Percentiles rank a stretch among this genome's conserved stretches.
These are phyloP conservation scores for Capsicum chinense DNA, from an alignment of 257 asterid species.

Conservation along the genomic window DNA sequence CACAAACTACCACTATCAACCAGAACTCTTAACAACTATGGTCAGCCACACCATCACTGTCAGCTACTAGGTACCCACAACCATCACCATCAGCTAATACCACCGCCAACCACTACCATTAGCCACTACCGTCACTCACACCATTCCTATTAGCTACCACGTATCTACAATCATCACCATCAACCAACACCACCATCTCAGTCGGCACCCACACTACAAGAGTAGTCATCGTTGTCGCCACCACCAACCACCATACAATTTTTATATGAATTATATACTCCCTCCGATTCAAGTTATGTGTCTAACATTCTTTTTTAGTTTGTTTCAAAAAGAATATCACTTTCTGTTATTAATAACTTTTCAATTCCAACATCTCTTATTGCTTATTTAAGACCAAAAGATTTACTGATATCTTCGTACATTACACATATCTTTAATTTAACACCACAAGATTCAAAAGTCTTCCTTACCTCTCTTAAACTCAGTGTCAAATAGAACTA, in stretches of 20 bases:
- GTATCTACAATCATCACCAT: neutral
- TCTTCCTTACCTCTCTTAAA: neutral
- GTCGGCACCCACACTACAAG: neutral
- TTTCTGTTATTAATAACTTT: neutral
- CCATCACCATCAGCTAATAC: neutral
- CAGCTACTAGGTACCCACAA: neutral
- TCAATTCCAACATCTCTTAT: neutral
- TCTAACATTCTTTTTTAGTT: neutral
- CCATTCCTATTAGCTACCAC: neutral
- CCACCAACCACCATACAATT: neutral
- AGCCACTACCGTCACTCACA: neutral
- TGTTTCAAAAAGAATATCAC: neutral
- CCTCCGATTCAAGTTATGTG: neutral
- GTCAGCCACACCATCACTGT: neutral
- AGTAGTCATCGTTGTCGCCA: neutral
- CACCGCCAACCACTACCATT: neutral
- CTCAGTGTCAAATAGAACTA: neutral
- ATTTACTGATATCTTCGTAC: neutral
- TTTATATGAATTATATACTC: no score
- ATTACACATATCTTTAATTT: neutral
- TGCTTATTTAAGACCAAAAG: neutral
- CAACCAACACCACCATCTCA: neutral
- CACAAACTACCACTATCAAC: neutral
- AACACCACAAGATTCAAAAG: neutral
- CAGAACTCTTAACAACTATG: neutral